phyloP scores from a whole-genome alignment of 75 land plant species.

The Selaginella tamariscina region DNA sequence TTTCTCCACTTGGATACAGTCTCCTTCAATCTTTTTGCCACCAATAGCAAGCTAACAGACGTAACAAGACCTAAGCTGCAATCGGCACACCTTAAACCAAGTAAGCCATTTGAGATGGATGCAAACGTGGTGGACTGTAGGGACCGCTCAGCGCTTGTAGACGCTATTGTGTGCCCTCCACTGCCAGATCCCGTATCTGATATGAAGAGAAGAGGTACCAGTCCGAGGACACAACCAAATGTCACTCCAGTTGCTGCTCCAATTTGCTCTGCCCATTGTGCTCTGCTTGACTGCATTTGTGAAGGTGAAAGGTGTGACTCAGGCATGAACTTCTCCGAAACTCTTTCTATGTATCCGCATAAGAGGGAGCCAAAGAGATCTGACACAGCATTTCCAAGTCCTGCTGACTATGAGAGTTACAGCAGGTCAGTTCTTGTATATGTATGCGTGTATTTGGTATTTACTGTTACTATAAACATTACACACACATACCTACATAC shows the following conservation, averaged over 20 bases:
- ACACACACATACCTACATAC: no score
- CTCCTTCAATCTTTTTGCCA: neutral
- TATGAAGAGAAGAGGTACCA: conserved; percentile 16
- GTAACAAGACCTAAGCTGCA: neutral
- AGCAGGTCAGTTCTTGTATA: neutral
- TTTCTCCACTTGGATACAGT: neutral
- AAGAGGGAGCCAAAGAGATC: conserved; percentile 20
- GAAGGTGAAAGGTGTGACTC: conserved; percentile 11
- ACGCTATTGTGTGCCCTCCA: conserved; percentile 8
- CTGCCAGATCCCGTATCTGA: neutral
- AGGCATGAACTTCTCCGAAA: conserved; percentile 21
- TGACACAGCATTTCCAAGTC: conserved; percentile 23
- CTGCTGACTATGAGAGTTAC: conserved; percentile 19
- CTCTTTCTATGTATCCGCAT: conserved; percentile 22
- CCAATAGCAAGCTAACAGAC: neutral
- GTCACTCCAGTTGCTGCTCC: conserved; percentile 18
- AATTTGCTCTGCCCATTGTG: conserved; percentile 24
- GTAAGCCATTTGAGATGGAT: neutral
- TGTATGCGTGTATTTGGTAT: neutral
- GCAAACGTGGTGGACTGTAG: neutral
- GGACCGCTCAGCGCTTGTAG: neutral
- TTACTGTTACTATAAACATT: neutral
- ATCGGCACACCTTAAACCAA: neutral
- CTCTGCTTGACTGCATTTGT: conserved; percentile 20
- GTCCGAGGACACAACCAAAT: conserved; percentile 21